phyloP scores from a whole-genome alignment of 1,284 basidiomycete genomes.

The Pisolithus thermaeus region DNA sequence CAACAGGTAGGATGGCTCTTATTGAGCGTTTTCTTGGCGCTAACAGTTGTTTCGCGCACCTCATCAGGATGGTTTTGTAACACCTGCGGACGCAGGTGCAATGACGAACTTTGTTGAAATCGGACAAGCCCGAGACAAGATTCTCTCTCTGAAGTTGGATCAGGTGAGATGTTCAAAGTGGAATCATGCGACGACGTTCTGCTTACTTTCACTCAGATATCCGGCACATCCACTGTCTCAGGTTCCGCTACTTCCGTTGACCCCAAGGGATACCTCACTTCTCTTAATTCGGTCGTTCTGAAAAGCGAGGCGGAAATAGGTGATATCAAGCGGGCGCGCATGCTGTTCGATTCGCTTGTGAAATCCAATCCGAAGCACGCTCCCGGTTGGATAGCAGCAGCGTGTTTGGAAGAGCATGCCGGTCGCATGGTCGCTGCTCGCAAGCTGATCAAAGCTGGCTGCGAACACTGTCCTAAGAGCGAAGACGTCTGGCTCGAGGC shows the following conservation, averaged over 20 bases:
- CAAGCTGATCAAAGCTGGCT: slow-evolving; percentile 91
- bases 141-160: slow-evolving; percentile 89
- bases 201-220: slow-evolving; percentile 42
- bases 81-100: slow-evolving; percentile 71
- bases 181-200: neutral
- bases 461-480: slow-evolving; percentile 92
- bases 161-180: slow-evolving; percentile 46
- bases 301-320: slow-evolving; percentile 96
- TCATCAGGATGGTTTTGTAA: slow-evolving; percentile 68
- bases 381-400: slow-evolving; percentile 98
- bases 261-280: slow-evolving; percentile 95
- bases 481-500: slow-evolving; percentile 98
- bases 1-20: slow-evolving; percentile 44
- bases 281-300: slow-evolving; percentile 83
- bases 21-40: slow-evolving; percentile 14
- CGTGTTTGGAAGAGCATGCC: slow-evolving; percentile 92
- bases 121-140: slow-evolving; percentile 94
- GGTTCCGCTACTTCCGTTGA: slow-evolving; percentile 88
- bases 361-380: slow-evolving; percentile 97
- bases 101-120: slow-evolving; percentile 97
- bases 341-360: slow-evolving; percentile 93
- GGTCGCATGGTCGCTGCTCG: slow-evolving; percentile 94
- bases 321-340: slow-evolving; percentile 95
- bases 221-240: slow-evolving; percentile 61
- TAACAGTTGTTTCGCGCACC: neutral